Evolutionary conservation across 169 alveolate genomes (phyloP).

Genomic region (Eimeria maxima): DNA sequence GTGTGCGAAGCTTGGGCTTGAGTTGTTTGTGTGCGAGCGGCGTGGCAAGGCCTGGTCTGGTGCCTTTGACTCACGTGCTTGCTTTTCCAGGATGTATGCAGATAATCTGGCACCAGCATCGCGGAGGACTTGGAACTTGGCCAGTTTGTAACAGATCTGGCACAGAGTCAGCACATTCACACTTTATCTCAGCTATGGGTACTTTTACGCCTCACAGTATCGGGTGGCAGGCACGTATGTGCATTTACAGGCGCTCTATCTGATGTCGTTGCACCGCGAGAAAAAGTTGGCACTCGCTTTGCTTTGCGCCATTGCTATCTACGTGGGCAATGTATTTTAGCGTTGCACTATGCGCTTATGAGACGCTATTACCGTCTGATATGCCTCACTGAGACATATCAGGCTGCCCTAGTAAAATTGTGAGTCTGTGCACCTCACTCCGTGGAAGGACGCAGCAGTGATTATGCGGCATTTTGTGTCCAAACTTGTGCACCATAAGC

Average conservation of each 20-base stretch:
- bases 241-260: neutral
- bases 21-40: neutral
- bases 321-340: neutral
- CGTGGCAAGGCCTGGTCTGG: no score
- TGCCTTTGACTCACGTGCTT: no score
- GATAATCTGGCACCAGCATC: neutral
- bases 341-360: neutral
- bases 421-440: neutral
- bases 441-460: neutral
- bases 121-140: neutral
- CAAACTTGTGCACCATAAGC: neutral
- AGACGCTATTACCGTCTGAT: no score
- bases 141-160: neutral
- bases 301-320: no score
- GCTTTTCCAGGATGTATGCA: no score
- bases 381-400: no score
- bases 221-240: neutral
- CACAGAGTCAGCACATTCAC: neutral
- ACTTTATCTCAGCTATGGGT: neutral
- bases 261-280: neutral
- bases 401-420: no score
- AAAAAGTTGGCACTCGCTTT: no score
- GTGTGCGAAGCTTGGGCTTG: neutral
- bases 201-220: neutral
- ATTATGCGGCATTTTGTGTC: neutral